Evolutionary conservation across 345 rosid genomes (phyloP).

Genomic region (Gossypium rotundifolium): DNA sequence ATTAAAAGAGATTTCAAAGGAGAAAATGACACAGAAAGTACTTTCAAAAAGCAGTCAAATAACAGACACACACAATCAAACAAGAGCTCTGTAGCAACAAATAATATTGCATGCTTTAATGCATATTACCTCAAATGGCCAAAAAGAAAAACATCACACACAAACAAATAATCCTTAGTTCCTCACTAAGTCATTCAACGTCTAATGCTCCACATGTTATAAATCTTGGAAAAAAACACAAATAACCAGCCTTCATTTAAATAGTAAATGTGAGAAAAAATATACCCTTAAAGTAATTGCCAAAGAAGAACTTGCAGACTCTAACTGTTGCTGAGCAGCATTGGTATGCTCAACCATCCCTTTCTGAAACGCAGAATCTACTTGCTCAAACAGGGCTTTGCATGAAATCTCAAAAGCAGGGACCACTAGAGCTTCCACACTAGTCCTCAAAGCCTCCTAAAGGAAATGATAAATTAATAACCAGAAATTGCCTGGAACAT

Average conservation of each 20-base stretch:
- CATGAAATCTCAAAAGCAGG: conserved; percentile 94
- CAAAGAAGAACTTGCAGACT: conserved; percentile 64
- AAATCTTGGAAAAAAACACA: background rate
- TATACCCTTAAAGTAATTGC: conserved; percentile 71
- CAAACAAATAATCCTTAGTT: background rate
- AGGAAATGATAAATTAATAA: conserved; percentile 7
- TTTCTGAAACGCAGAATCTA: conserved; percentile 72
- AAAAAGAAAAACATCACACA: background rate
- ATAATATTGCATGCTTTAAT: background rate
- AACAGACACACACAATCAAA: background rate
- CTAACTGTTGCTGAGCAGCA: conserved; percentile 71
- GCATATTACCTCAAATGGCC: conserved; percentile 1
- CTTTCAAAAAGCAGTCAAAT: background rate
- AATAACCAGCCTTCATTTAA: background rate
- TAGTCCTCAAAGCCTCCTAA: conserved; percentile 70
- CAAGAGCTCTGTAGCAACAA: background rate
- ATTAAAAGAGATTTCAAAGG: background rate
- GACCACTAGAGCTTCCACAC: conserved; percentile 63
- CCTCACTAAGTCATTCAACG: background rate
- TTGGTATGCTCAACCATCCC: conserved; percentile 74
- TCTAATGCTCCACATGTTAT: background rate
- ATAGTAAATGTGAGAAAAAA: background rate
- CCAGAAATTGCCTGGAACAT: conserved; percentile 12
- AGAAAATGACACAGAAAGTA: background rate
- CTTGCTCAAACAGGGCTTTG: conserved; percentile 87